A percentile compares a stretch with the other conserved stretches of the same genome.
These are phyloP conservation scores for Juglanconis juglandina DNA, from an alignment of 2,329 filamentous ascomycete species.

Conservation along the genomic window DNA sequence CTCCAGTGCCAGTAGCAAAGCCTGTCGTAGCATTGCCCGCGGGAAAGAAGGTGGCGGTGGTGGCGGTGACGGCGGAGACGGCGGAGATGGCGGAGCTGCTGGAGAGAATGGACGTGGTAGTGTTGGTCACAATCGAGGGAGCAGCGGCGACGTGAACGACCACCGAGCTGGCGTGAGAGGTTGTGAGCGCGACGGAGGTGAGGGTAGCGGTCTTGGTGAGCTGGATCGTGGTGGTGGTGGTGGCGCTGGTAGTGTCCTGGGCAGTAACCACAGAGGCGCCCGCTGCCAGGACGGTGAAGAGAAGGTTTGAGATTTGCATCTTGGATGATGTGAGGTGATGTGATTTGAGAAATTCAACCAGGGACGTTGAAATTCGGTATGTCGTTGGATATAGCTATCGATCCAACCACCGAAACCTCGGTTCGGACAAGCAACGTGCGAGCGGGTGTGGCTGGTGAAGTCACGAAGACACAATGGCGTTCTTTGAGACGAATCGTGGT, in stretches of 20 bases:
- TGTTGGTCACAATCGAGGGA: constrained; percentile 23
- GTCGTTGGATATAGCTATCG: no score
- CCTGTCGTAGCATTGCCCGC: constrained; percentile 32
- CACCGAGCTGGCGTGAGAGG: not conserved
- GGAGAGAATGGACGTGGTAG: constrained; percentile 23
- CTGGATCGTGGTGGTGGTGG: constrained; percentile 44
- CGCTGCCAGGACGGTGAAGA: constrained; percentile 39
- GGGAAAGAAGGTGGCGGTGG: constrained; percentile 29
- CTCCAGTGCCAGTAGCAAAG: constrained; percentile 21
- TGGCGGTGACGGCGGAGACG: constrained; percentile 14
- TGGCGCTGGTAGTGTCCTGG: constrained; percentile 28
- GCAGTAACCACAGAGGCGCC: constrained; percentile 36
- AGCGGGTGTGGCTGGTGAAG: not conserved
- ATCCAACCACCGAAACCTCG: no score
- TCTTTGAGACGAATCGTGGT: no score
- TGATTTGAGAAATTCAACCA: no score
- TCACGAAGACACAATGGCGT: no score
- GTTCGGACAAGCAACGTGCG: no score
- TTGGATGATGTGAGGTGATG: constrained; percentile 24
- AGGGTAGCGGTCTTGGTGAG: constrained; percentile 45
- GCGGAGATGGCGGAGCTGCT: constrained; percentile 30
- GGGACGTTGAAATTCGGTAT: no score
- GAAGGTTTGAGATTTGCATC: constrained; percentile 45
- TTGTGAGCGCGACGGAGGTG: constrained; percentile 36
- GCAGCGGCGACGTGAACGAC: constrained; percentile 32